phyloP scores from a whole-genome alignment of 2,329 filamentous ascomycete genomes.

The Sclerotinia trifoliorum region DNA sequence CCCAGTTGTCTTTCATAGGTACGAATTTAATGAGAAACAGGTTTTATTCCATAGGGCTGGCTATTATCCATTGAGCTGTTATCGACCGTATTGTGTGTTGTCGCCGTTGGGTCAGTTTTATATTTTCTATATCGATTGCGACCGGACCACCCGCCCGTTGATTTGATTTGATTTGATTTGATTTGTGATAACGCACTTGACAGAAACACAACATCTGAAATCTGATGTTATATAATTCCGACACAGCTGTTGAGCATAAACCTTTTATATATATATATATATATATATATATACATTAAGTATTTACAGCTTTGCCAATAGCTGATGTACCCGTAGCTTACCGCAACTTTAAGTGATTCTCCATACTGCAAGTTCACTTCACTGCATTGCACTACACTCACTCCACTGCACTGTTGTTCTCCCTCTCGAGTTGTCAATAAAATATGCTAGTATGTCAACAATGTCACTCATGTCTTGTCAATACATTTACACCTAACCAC shows the following conservation, averaged over 20 bases:
- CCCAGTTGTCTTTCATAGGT: too few species aligned
- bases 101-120: too few species aligned
- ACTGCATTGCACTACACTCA: not conserved
- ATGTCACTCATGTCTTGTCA: not conserved
- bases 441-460: not conserved
- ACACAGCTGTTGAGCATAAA: not conserved
- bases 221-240: not conserved
- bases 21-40: too few species aligned
- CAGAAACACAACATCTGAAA: not conserved
- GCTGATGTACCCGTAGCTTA: not conserved
- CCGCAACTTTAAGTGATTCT: conserved; percentile 3
- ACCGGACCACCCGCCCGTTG: not conserved
- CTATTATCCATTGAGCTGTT: too few species aligned
- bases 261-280: too few species aligned
- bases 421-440: not conserved
- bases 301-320: not conserved
- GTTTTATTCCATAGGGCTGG: too few species aligned
- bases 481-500: not conserved
- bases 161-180: too few species aligned
- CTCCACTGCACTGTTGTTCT: not conserved
- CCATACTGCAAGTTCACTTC: not conserved
- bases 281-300: too few species aligned
- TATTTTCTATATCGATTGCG: not conserved
- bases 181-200: not conserved
- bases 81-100: too few species aligned